Conservation (phyloP, 2,329 filamentous ascomycete genomes). For the Cadophora sp. region DNA sequence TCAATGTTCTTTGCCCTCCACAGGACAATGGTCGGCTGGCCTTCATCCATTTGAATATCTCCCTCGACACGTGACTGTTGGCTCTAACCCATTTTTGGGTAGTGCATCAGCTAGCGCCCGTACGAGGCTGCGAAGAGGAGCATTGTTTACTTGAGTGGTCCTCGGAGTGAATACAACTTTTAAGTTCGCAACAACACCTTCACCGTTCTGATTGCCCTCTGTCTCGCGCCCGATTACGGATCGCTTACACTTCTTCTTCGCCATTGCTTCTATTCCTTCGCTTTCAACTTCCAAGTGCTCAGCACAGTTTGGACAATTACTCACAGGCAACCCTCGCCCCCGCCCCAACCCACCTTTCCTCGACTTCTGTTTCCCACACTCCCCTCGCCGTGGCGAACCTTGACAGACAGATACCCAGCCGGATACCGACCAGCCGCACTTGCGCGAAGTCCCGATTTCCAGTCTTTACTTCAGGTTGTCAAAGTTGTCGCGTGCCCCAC, state of each 20-base stretch:
- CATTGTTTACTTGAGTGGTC: neutral
- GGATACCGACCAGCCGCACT: neutral
- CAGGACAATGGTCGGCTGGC: neutral
- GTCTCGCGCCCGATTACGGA: neutral
- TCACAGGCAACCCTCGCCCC: neutral
- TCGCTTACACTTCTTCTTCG: slow-evolving; percentile 12
- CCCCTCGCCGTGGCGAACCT: neutral
- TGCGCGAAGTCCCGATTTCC: neutral
- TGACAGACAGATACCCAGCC: neutral
- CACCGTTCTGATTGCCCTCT: neutral
- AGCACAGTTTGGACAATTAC: neutral
- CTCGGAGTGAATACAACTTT: neutral
- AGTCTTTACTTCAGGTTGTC: neutral
- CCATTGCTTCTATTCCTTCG: slow-evolving; percentile 12
- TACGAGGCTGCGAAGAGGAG: slow-evolving; percentile 6
- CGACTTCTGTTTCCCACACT: neutral
- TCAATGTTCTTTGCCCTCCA: neutral
- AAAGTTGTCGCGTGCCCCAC: slow-evolving; percentile 30
- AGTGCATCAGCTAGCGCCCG: neutral
- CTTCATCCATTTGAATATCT: slow-evolving; percentile 9
- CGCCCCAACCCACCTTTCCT: neutral
- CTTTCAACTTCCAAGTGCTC: slow-evolving; percentile 2
- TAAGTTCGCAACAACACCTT: neutral
- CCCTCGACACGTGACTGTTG: neutral
- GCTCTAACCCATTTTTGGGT: neutral